Percentiles rank a stretch among this genome's conserved stretches.
Conservation (phyloP, 768 basidiomycete genomes). For the Russula brevipes region DNA sequence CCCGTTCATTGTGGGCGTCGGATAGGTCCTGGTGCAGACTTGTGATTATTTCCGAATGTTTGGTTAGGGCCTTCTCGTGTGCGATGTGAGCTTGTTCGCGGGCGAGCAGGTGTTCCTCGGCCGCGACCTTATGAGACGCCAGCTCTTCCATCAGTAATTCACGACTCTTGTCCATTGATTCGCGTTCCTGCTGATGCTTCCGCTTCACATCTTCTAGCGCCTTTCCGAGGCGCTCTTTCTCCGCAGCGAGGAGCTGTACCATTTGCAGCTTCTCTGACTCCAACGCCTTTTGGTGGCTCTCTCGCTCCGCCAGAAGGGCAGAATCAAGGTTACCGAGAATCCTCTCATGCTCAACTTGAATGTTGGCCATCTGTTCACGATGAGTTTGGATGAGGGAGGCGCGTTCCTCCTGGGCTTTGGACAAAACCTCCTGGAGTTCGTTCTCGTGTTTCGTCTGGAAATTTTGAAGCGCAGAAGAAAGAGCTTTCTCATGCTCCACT, state of each 20-base stretch:
- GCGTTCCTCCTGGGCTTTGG: slow-evolving; percentile 4
- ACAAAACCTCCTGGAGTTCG: slow-evolving; percentile 9
- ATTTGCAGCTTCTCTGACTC: slow-evolving; percentile 35
- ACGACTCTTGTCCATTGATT: slow-evolving; percentile 36
- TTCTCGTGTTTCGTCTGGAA: slow-evolving; percentile 7
- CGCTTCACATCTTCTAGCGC: slow-evolving; percentile 47
- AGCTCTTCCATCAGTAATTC: slow-evolving; percentile 48
- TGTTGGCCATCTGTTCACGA: slow-evolving; percentile 2
- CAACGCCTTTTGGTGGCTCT: slow-evolving; percentile 34
- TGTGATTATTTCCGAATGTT: slow-evolving; percentile 46
- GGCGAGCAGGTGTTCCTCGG: slow-evolving; percentile 39
- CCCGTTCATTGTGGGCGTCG: slow-evolving; percentile 37
- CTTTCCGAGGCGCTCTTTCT: slow-evolving; percentile 42
- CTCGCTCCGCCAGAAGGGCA: slow-evolving; percentile 37
- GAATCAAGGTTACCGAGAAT: slow-evolving; percentile 36
- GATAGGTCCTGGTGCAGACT: slow-evolving; percentile 49
- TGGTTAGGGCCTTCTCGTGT: slow-evolving; percentile 42
- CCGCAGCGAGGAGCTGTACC: slow-evolving; percentile 38
- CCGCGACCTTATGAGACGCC: slow-evolving; percentile 43
- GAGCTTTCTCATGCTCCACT: slow-evolving; percentile 44
- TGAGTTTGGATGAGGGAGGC: slow-evolving; percentile 1
- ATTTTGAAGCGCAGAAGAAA: slow-evolving; percentile 26
- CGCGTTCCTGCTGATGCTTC: slow-evolving; percentile 46
- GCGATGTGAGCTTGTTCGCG: slow-evolving; percentile 31
- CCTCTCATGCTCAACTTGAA: slow-evolving; percentile 15